Conservation (phyloP, 306 rosid species). For the Sechiopsis laciniata region DNA sequence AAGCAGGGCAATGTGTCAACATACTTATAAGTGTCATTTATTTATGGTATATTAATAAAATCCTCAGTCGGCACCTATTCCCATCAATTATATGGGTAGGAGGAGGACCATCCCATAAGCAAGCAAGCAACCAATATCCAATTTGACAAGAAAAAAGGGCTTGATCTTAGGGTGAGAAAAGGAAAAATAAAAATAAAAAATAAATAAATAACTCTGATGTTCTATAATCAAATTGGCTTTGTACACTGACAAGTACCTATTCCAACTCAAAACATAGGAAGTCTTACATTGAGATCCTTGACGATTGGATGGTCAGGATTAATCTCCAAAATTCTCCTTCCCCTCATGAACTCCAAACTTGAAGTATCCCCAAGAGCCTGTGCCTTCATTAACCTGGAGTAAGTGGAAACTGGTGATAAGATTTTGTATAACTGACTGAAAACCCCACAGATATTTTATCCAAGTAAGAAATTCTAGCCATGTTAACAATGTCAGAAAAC, state of each 20-base stretch:
- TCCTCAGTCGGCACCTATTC: not conserved
- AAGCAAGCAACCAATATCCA: not conserved
- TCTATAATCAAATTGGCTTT: not conserved
- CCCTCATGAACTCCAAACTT: slow-evolving; percentile 98
- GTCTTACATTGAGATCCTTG: slow-evolving; percentile 76
- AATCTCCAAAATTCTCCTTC: slow-evolving; percentile 92
- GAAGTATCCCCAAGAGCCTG: slow-evolving; percentile 93
- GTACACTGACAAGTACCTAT: not conserved
- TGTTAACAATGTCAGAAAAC: not conserved
- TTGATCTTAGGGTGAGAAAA: not conserved
- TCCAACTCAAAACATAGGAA: not conserved
- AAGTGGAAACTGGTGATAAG: slow-evolving; percentile 14
- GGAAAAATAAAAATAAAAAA: no score
- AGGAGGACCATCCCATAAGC: not conserved
- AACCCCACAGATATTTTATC: not conserved
- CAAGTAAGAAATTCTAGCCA: not conserved
- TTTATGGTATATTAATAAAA: not conserved
- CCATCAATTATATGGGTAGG: not conserved
- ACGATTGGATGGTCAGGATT: slow-evolving; percentile 89
- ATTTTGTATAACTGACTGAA: not conserved
- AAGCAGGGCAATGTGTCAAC: slow-evolving; percentile 17
- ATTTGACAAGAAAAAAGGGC: not conserved
- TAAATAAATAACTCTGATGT: not conserved
- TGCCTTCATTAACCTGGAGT: slow-evolving; percentile 90
- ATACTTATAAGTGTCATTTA: slow-evolving; percentile 1